Base-by-base conservation (phyloP, 1,284 basidiomycete species). In the Xerocomus minutiporus region DNA sequence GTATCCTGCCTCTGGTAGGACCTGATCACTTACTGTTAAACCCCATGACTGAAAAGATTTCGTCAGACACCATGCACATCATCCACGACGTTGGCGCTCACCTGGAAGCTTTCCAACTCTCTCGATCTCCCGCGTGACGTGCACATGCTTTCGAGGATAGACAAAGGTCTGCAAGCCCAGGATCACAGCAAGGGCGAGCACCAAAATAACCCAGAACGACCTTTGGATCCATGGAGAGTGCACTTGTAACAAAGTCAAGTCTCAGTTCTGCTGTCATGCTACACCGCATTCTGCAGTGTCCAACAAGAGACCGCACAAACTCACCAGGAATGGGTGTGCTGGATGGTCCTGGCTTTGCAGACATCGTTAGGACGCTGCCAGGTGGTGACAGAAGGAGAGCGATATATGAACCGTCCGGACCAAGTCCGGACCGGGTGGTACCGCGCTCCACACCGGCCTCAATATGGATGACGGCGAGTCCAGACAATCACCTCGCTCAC, bases 91-190 rank as follows among this genome's bases (percentile, higher is more conserved):
- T 44, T 28, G 31, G 28, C 11, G 36, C 64, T 61, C 53, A 69
- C 64, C 64, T 43, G 64, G 64, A 48, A 66, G 67, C 47, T 59
- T 66, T 23, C 63, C 64, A 1, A 70, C 34, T 46, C 51, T 58
- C 45, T 61, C 40, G 11, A 55, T 29, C 41, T 51, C 50, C 29
- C 13, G 35, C 34, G 43, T 31, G 44, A 36, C 8, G 43, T 13
- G 45, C 1, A 13, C 54, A 46, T 52, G 4, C 26, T 42, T 53
- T 42, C 31, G 20, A 35, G 46, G 54, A 25, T 55, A 54, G 39
- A 46, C n/a, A 25, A 67, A 17, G 23, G 52, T 32, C 8, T 49
- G 51, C 17, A 61, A 17, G 42, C 66, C 66, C 34, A 65, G 8
- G 15, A 55, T 47, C n/a, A 43, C 59, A 29, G 35, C 59, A 17